Conservation (phyloP, 345 rosid genomes). For the Streptanthus diversifolius region DNA sequence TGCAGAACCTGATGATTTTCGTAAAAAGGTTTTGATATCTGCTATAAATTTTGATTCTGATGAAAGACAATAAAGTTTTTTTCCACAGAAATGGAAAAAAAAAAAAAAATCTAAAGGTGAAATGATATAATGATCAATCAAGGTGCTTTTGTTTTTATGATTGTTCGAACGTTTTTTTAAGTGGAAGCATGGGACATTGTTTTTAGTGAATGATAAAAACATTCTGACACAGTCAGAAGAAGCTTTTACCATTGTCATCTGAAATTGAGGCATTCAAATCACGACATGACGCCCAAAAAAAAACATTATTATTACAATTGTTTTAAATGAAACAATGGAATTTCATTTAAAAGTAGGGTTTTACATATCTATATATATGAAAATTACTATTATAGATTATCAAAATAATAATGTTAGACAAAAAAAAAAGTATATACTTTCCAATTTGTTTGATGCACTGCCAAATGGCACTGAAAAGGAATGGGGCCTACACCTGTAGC, state of each 20-base stretch:
- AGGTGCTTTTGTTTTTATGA: conserved; percentile 26
- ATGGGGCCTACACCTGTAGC: conserved; percentile 22
- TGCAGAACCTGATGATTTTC: conserved; percentile 6
- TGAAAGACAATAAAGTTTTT: background rate
- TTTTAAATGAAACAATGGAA: background rate
- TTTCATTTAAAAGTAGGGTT: background rate
- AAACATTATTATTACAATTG: background rate
- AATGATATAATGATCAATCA: conserved; percentile 22
- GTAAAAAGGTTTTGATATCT: background rate
- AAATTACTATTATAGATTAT: background rate
- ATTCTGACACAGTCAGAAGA: conserved; percentile 20
- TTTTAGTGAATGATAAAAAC: conserved; percentile 27
- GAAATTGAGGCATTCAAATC: conserved; percentile 25
- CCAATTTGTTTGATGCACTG: background rate
- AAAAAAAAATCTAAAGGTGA: background rate
- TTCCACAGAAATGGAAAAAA: background rate
- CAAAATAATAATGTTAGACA: background rate
- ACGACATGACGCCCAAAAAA: conserved; percentile 11
- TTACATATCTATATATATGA: background rate
- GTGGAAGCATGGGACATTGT: conserved; percentile 29
- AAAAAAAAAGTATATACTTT: background rate
- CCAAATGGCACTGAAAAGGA: conserved; percentile 20
- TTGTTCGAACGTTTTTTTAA: conserved; percentile 2
- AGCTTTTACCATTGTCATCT: conserved; percentile 32
- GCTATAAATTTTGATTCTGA: background rate